Evolutionary conservation across 176 grass and related monocot genomes (phyloP).

Genomic region (Neostapfia colusana): DNA sequence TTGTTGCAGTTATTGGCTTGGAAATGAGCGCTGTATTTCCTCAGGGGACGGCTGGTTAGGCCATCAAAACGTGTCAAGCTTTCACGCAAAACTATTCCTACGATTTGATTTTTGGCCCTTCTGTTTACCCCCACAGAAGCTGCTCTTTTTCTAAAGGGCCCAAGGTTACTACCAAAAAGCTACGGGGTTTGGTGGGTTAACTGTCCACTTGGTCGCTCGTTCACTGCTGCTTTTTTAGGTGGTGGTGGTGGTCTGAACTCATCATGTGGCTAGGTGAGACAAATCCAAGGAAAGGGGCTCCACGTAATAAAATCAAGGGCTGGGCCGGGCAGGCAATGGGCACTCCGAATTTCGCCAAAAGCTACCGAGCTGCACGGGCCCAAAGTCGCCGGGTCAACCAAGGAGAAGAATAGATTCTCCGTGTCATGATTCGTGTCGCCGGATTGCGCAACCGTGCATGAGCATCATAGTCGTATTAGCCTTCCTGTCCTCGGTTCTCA

Average conservation of each 20-base stretch:
- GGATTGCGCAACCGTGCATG: conserved; percentile 10
- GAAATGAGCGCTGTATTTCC: not conserved
- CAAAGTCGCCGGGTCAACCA: conserved; percentile 32
- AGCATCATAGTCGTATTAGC: not conserved
- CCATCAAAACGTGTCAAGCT: not conserved
- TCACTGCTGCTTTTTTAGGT: conserved; percentile 23
- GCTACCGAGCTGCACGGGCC: conserved; percentile 9
- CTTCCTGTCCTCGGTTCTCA: not conserved
- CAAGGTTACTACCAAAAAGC: conserved; percentile 9
- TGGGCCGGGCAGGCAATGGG: not conserved
- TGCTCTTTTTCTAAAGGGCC: conserved; percentile 23
- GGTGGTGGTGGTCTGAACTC: conserved; percentile 47
- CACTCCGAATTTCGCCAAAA: conserved; percentile 28
- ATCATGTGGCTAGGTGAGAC: conserved; percentile 50
- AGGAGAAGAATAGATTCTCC: conserved; percentile 17
- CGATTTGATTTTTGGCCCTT: conserved; percentile 21
- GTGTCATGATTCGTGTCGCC: conserved; percentile 29
- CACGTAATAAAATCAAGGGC: conserved; percentile 53
- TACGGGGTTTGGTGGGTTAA: conserved; percentile 23
- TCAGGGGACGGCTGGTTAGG: not conserved
- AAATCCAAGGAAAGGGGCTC: conserved; percentile 61
- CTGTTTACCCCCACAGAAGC: conserved; percentile 31
- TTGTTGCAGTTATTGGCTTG: not conserved
- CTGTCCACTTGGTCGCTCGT: not conserved
- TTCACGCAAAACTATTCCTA: not conserved